A percentile compares a stretch with the other conserved stretches of the same genome.
Conservation (phyloP, 1,284 basidiomycete genomes). For the Cryptococcus depauperatus region DNA sequence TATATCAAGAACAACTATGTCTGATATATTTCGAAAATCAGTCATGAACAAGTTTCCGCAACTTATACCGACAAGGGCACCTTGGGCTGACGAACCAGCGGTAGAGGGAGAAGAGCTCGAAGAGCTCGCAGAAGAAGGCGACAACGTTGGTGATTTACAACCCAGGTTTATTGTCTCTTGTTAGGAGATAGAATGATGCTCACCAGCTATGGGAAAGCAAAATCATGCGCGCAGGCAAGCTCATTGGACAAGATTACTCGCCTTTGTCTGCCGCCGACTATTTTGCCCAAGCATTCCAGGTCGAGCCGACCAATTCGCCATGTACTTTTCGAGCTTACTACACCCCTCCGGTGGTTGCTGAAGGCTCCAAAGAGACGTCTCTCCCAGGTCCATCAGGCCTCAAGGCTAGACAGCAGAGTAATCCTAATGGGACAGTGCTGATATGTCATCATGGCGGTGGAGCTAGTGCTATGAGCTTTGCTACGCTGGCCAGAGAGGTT, state of each 20-base stretch:
- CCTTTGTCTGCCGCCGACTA: conserved; percentile 67
- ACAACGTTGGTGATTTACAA: conserved; percentile 56
- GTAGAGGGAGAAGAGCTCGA: conserved; percentile 55
- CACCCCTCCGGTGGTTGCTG: conserved; percentile 45
- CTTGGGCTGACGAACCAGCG: conserved; percentile 40
- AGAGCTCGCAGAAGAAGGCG: conserved; percentile 54
- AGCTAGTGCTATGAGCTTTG: conserved; percentile 80
- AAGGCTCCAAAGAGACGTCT: neutral
- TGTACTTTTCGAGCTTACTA: conserved; percentile 71
- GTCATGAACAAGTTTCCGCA: conserved; percentile 38
- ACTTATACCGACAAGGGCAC: conserved; percentile 37
- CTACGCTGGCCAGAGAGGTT: conserved; percentile 74
- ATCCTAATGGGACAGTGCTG: conserved; percentile 57
- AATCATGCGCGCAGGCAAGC: neutral
- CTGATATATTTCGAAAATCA: conserved; percentile 39
- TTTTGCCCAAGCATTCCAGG: conserved; percentile 68
- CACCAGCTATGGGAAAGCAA: conserved; percentile 42
- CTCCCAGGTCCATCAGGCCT: conserved; percentile 12
- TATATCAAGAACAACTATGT: too few relatives aligned
- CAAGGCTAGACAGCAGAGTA: conserved; percentile 5
- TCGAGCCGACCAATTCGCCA: conserved; percentile 55
- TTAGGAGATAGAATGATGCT: neutral
- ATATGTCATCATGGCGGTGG: conserved; percentile 94
- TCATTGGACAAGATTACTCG: conserved; percentile 46
- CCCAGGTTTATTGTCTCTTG: conserved; percentile 34